phyloP scores from a whole-genome alignment of 768 basidiomycete species.

The Leucocoprinus sp. region DNA sequence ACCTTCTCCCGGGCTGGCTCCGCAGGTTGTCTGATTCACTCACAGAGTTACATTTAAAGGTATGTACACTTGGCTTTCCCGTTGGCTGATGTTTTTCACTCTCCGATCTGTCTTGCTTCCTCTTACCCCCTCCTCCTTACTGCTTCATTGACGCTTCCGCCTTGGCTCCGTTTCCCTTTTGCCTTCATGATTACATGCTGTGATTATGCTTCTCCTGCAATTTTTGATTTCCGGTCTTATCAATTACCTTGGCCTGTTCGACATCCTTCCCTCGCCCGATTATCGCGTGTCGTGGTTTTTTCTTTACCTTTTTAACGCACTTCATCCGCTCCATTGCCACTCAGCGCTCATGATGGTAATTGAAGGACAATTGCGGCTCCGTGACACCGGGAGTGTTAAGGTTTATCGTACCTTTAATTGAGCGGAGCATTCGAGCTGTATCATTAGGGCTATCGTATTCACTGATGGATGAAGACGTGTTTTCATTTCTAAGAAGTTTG shows the following conservation, averaged over 20 bases:
- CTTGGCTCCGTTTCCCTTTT: neutral
- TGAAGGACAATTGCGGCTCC: slow-evolving; percentile 53
- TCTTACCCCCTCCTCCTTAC: neutral
- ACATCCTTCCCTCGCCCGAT: neutral
- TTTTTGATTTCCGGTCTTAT: neutral
- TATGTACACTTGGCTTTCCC: slow-evolving; percentile 16
- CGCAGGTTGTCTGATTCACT: slow-evolving; percentile 25
- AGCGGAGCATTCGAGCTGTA: slow-evolving; percentile 26
- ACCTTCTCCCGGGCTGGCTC: slow-evolving; percentile 39
- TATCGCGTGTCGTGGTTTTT: too few species aligned
- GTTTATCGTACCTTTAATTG: slow-evolving; percentile 32
- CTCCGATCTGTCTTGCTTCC: neutral
- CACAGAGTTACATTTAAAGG: slow-evolving; percentile 33
- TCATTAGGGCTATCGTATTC: slow-evolving; percentile 54
- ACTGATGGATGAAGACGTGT: slow-evolving; percentile 44
- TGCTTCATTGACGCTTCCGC: too few species aligned
- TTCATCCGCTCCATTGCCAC: neutral
- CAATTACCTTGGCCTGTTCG: neutral
- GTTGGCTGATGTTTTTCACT: neutral
- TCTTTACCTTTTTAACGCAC: neutral
- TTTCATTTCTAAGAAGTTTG: slow-evolving; percentile 35
- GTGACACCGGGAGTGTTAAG: slow-evolving; percentile 53
- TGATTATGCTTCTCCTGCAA: neutral
- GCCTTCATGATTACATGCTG: neutral
- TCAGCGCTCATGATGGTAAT: neutral